Evolutionary conservation across 306 rosid species (phyloP), one percentile per base, ranked within the genome.

Genomic region (Biancaea sappan): DNA sequence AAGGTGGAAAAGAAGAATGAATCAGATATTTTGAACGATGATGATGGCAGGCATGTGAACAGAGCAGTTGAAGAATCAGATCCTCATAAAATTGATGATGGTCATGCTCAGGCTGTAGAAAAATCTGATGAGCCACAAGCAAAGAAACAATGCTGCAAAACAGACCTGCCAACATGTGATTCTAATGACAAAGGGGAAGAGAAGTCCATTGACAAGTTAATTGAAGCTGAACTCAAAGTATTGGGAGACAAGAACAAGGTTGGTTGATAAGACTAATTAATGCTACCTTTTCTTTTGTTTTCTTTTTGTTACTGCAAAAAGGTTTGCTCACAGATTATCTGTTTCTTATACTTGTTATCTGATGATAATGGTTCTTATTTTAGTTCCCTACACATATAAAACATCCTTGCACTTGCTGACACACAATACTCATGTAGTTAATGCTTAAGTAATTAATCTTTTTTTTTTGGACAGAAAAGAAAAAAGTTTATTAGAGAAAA

Each of bases 211-310:
- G 97, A 91, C 84, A 86, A 56, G 77, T 82, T 94, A 63, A 89
- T 94, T 86, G 98, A 94, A 59, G 97, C 77, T 7, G 97, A 94
- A 80, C 82, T 94, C 3, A 74, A 63, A 76, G 94, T 88, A 75
- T 72, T 94, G 69, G 91, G 86, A 69, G 92, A 94, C 82, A 91
- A 89, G 84, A 88, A 43, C 69, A 94, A 91, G 98, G 98, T 91
- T 71, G 61, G 76, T 77, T 48, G 28, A 81, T 52, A 6, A 50
- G 80, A 73, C 32, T 58, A 31, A 6, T 29, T 35, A 34, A 35
- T 48, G n/a, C 46, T 13, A 26, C 19, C 11, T 61, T 10, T 53
- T 3, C 53, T 25, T 22, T 32, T 70, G 40, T 60, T 32, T 18
- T 26, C 71, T 63, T 29, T 74, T 2, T 62, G 68, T 43, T 56